These are phyloP conservation scores for Aurantiochytrium sp. DNA, from an alignment of 108 stramenopile species.

Conservation along the genomic window DNA sequence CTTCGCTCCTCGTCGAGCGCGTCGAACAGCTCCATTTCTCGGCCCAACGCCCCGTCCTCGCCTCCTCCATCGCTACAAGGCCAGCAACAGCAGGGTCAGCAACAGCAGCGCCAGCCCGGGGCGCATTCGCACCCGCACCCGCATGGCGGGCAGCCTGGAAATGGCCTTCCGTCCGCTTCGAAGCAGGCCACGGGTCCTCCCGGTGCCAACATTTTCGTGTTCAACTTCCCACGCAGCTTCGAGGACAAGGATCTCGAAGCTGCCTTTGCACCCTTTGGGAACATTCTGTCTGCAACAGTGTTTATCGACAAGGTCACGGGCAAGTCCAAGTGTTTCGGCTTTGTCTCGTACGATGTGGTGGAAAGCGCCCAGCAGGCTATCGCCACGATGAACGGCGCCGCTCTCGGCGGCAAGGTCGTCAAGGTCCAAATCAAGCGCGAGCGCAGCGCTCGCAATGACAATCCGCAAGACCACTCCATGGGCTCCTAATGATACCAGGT, in stretches of 20 bases:
- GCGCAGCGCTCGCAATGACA: not conserved
- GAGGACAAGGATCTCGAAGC: conserved; percentile 83
- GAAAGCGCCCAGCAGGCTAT: conserved; percentile 89
- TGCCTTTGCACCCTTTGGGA: conserved; percentile 76
- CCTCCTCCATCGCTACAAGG: too few relatives aligned
- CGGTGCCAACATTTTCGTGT: conserved; percentile 92
- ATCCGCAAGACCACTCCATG: not conserved
- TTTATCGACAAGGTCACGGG: conserved; percentile 92
- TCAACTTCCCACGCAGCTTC: conserved; percentile 94
- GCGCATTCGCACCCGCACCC: not conserved
- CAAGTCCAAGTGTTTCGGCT: conserved; percentile 88
- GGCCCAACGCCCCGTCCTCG: too few relatives aligned
- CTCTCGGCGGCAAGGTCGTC: conserved; percentile 44
- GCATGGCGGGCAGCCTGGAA: not conserved
- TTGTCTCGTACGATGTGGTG: conserved; percentile 81
- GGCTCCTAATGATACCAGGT: not conserved
- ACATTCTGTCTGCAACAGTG: conserved; percentile 81
- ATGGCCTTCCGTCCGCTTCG: not conserved
- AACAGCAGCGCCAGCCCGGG: not conserved
- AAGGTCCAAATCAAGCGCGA: conserved; percentile 43
- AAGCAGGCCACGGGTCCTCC: conserved; percentile 27
- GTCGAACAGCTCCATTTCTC: too few relatives aligned
- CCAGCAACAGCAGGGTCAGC: not conserved
- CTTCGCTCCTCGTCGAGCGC: not conserved
- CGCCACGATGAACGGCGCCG: conserved; percentile 72